These are phyloP conservation scores for Populus tremula DNA, from an alignment of 345 rosid genomes.

Conservation along the genomic window DNA sequence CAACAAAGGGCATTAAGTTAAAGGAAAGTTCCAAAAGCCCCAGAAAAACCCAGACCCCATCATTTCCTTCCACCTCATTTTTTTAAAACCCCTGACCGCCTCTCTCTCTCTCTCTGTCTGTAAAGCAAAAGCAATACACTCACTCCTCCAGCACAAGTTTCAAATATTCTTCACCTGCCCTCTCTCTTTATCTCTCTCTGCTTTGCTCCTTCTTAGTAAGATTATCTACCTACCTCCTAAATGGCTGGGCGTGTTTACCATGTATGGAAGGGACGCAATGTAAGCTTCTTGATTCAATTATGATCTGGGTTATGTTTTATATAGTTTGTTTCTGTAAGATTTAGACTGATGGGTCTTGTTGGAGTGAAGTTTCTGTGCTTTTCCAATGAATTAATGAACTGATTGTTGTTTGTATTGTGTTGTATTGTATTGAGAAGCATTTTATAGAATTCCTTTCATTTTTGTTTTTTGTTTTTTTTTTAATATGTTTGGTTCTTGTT, in stretches of 20 bases:
- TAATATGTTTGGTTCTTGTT: neutral
- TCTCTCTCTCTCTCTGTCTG: conserved; percentile 9
- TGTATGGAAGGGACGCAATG: conserved; percentile 56
- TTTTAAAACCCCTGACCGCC: conserved; percentile 37
- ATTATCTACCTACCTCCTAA: conserved; percentile 1
- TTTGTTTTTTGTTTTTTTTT: neutral
- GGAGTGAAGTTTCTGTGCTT: neutral
- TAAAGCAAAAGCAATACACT: conserved; percentile 28
- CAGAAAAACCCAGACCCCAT: conserved; percentile 18
- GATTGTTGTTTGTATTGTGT: neutral
- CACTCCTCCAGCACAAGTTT: conserved; percentile 27
- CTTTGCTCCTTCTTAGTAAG: conserved; percentile 13
- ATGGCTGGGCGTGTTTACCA: conserved; percentile 49
- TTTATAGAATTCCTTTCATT: neutral
- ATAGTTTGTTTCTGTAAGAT: neutral
- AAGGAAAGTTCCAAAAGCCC: conserved; percentile 27
- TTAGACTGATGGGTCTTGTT: neutral
- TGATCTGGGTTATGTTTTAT: conserved; percentile 15
- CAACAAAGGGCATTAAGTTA: conserved; percentile 12
- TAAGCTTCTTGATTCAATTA: conserved; percentile 15
- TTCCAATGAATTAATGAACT: neutral
- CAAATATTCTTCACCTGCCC: conserved; percentile 23
- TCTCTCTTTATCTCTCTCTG: conserved; percentile 3
- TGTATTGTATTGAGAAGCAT: neutral
- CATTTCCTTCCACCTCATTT: conserved; percentile 37